Base-by-base conservation (phyloP, 2,329 filamentous ascomycete species). In the Penicillium psychrosexuale region DNA sequence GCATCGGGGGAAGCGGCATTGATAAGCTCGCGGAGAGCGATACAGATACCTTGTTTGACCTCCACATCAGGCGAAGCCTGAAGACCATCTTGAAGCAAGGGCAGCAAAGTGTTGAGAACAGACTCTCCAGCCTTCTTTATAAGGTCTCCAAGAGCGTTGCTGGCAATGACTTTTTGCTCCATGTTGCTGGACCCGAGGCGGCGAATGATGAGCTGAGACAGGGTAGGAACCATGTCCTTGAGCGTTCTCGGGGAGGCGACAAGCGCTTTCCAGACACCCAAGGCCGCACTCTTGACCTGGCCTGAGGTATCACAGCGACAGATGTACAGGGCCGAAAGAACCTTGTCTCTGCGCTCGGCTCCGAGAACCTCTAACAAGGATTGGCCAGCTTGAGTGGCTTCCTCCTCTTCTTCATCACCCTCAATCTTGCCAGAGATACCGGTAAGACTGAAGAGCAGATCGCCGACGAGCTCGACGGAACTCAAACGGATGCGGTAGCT, bases 121-220 rank as follows among this genome's bases (percentile, higher is more conserved):
- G 91, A 89, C 72, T 99, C 94, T 58, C 95, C 94, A 67, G 94
- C 93, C 75, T 96, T 97, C 67, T 94, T 88, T 68, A 99, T 97
- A 62, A 99, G 85, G 72, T 99, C 94, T 69, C 94, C 94, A 53
- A 99, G 82, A 46, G 94, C 91, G 72, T 97, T 97, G 72, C 93
- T 93, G 62, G 95, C 94, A 79, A 99, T 99, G 65, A 96, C 89
- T 79, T 97, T 97, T 75, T 99, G 94, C 73, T 99, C 94, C 87
- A 96, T 92, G 69, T 97, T 97, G 43, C 92, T 89, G 72, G 92
- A 97, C 59, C 91, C 94, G 64, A 99, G 83, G 46, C 94, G 89
- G 56, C 90, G 86, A 71, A 99, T 97, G 65, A 99, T 88, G 60
- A 99, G 85, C 72, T 97, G 92, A 6, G 91, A 96, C 57, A 99